Conservation (phyloP, 129 eudicot species). For the Flaveria brownii region DNA sequence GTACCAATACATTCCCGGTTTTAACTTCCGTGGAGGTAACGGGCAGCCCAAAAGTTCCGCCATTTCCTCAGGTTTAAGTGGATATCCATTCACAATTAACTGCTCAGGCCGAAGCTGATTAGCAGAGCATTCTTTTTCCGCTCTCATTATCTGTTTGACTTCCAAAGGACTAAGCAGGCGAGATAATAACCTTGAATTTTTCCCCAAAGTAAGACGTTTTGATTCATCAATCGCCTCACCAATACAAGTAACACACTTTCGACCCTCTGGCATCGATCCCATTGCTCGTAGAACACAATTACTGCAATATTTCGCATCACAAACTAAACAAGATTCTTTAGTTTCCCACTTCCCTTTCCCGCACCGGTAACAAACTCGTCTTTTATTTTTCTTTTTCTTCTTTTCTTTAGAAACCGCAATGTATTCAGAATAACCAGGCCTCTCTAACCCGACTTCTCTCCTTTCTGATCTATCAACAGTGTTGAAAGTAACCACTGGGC, state of each 20-base stretch:
- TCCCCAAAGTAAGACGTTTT: conserved; percentile 70
- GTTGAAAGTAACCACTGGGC: conserved; percentile 77
- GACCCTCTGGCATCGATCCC: conserved; percentile 99
- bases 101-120: conserved; percentile 99
- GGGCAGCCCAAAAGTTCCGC: conserved; percentile 85
- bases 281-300: conserved; percentile 96
- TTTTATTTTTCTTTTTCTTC: conserved; percentile 56
- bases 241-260: conserved; percentile 96
- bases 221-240: conserved; percentile 93
- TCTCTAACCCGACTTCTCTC: conserved; percentile 44
- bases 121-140: conserved; percentile 93
- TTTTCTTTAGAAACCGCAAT: conserved; percentile 74
- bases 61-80: conserved; percentile 95
- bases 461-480: conserved; percentile 68
- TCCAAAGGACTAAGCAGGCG: conserved; percentile 88
- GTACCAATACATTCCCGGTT: conserved; percentile 96
- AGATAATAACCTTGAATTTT: conserved; percentile 79
- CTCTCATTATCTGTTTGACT: conserved; percentile 93
- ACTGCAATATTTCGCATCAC: conserved; percentile 91
- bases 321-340: conserved; percentile 86
- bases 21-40: conserved; percentile 81
- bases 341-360: conserved; percentile 99
- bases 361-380: conserved; percentile 68
- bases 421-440: conserved; percentile 55
- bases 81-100: conserved; percentile 75